Conservation (phyloP, 139 green algal species). For the Coelastrella sp. region DNA sequence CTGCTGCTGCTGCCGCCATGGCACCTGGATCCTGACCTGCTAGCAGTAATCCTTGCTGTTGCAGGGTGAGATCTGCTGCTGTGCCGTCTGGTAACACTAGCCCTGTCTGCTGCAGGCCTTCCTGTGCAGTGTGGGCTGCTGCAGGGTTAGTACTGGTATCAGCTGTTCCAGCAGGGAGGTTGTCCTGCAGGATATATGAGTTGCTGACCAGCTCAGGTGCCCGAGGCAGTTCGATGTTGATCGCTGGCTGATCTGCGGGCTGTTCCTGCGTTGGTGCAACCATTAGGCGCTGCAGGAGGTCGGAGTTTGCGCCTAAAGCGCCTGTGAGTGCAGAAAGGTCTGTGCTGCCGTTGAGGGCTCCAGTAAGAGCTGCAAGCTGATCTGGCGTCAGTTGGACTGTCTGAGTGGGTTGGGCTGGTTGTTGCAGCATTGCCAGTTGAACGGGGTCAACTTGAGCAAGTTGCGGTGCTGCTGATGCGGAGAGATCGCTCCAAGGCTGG, state of each 20-base stretch:
- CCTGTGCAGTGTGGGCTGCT: background rate
- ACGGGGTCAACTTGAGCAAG: background rate
- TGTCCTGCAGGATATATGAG: background rate
- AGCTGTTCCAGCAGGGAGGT: background rate
- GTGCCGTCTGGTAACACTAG: background rate
- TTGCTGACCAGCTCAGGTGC: slow-evolving; percentile 20
- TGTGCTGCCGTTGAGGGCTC: background rate
- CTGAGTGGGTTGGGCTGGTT: background rate
- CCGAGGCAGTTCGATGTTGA: background rate
- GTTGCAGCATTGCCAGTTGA: slow-evolving; percentile 6
- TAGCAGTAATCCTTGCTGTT: background rate
- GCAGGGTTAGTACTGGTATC: background rate
- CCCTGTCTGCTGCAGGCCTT: background rate
- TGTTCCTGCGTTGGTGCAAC: background rate
- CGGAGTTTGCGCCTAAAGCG: background rate
- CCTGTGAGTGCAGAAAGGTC: slow-evolving; percentile 7
- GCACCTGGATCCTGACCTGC: background rate
- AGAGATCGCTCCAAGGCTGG: background rate
- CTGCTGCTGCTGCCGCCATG: slow-evolving; percentile 19
- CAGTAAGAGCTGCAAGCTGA: background rate
- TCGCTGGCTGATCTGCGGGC: background rate
- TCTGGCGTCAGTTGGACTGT: background rate
- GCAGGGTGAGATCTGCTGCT: background rate
- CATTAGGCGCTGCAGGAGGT: slow-evolving; percentile 6
- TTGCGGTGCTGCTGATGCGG: background rate